phyloP scores from a whole-genome alignment of 129 eudicot genomes.

The Centella asiatica region DNA sequence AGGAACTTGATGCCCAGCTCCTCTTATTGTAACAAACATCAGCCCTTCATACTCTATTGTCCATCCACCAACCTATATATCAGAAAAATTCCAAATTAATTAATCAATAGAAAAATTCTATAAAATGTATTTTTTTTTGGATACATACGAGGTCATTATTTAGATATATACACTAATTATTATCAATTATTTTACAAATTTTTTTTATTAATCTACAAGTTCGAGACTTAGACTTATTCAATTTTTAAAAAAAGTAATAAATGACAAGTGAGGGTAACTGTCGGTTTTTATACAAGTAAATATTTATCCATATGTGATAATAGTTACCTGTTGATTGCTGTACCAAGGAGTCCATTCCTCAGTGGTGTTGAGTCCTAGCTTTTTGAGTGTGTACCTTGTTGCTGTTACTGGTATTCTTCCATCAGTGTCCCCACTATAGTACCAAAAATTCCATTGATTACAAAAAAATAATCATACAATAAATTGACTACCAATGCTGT shows the following conservation, averaged over 20 bases:
- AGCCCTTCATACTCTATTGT: constrained; percentile 61
- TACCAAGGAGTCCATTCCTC: constrained; percentile 92
- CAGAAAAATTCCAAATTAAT: background rate
- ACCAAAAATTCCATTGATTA: background rate
- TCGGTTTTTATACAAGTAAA: too few species aligned
- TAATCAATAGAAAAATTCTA: too few species aligned
- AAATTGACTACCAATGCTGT: too few species aligned
- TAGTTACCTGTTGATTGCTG: constrained; percentile 47
- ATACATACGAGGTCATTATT: too few species aligned
- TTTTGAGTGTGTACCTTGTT: constrained; percentile 28
- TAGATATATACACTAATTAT: too few species aligned
- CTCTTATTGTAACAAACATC: constrained; percentile 69
- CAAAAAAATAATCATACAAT: background rate
- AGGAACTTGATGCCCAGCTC: constrained; percentile 96
- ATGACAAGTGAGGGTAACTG: too few species aligned
- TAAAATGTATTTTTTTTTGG: too few species aligned
- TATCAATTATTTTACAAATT: too few species aligned
- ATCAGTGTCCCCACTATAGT: constrained; percentile 41
- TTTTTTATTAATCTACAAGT: too few species aligned
- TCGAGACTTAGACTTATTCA: too few species aligned
- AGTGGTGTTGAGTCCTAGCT: constrained; percentile 52
- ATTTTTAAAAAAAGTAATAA: background rate
- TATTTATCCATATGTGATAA: background rate
- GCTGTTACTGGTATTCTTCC: constrained; percentile 13
- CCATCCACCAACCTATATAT: constrained; percentile 82